A percentile compares a stretch with the other conserved stretches of the same genome.
These are phyloP conservation scores for Sphagnum fallax DNA, from an alignment of 228 moss, liverwort and hornwort species.

Conservation along the genomic window DNA sequence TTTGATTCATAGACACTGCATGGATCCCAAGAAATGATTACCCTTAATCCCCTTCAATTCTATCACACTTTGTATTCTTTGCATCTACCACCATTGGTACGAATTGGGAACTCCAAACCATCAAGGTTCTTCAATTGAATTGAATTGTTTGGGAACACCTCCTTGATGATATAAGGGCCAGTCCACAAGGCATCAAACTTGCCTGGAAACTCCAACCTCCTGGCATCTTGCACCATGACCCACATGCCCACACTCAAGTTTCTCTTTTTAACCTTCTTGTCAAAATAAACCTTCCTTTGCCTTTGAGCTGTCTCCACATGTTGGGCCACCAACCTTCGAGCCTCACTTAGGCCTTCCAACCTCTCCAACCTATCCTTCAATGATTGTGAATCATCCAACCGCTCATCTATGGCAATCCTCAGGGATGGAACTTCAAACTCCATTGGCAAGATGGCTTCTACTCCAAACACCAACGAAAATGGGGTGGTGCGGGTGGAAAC, in stretches of 20 bases:
- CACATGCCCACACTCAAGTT: background rate
- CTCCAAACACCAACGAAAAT: background rate
- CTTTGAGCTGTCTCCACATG: background rate
- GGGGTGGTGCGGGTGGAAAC: background rate
- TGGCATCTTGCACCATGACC: background rate
- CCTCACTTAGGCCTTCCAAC: background rate
- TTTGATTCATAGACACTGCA: too few relatives aligned
- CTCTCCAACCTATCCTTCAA: background rate
- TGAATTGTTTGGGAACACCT: background rate
- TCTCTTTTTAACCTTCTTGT: background rate
- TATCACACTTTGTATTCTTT: too few relatives aligned
- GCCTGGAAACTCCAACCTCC: background rate
- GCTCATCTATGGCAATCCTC: background rate
- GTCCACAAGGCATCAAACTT: conserved; percentile 5
- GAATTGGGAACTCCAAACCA: too few relatives aligned
- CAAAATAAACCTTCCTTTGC: background rate
- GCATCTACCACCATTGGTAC: too few relatives aligned
- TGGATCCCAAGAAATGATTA: too few relatives aligned
- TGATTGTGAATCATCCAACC: background rate
- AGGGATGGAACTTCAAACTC: conserved; percentile 6
- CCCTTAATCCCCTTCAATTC: too few relatives aligned
- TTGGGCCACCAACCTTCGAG: background rate
- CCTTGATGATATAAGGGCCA: background rate
- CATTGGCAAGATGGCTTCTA: conserved; percentile 1
- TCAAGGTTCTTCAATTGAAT: too few relatives aligned